A percentile compares a stretch with the other conserved stretches of the same genome.
Conservation (phyloP, 306 rosid species). For the Cucumis melo region DNA sequence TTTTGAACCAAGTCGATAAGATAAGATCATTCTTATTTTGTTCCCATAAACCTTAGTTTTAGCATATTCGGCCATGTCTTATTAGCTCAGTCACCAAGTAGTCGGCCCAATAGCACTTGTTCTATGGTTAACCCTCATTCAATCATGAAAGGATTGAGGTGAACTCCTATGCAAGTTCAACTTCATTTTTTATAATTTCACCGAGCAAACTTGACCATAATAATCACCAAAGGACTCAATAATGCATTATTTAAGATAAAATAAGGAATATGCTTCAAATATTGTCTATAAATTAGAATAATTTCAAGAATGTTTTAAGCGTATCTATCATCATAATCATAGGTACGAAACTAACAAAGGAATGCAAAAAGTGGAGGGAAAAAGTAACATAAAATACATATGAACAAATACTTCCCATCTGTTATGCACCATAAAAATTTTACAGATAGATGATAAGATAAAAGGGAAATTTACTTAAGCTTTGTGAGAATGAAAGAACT, state of each 20-base stretch:
- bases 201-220: background rate
- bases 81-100: background rate
- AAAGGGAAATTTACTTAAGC: conserved; percentile 42
- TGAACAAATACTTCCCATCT: background rate
- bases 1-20: background rate
- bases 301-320: background rate
- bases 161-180: background rate
- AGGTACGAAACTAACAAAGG: background rate
- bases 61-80: background rate
- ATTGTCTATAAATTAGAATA: background rate
- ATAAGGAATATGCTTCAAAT: background rate
- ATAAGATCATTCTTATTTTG: background rate
- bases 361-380: background rate
- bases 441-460: background rate
- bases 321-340: background rate
- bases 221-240: background rate
- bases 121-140: too few species aligned
- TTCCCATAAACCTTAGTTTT: background rate
- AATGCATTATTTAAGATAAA: background rate
- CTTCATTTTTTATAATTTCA: background rate
- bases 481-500: conserved; percentile 73
- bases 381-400: background rate
- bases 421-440: background rate
- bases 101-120: too few species aligned
- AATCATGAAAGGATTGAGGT: background rate